Conservation (phyloP, 176 grass and related monocot genomes). For the Thalia dealbata region DNA sequence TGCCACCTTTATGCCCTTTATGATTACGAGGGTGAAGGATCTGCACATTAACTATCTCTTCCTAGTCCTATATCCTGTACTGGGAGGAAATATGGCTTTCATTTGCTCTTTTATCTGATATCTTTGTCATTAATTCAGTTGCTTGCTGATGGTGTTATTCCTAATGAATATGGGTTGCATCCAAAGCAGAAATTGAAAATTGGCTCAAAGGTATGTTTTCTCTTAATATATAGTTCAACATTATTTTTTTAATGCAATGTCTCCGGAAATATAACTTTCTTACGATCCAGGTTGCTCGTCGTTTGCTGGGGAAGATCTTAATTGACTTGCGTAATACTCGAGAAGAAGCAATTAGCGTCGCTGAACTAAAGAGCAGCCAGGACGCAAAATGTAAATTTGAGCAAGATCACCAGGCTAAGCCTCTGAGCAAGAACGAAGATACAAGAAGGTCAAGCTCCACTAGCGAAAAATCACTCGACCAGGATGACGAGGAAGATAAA, state of each 20-base stretch:
- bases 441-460: slow-evolving; percentile 33
- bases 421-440: slow-evolving; percentile 37
- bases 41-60: no score
- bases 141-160: slow-evolving; percentile 94
- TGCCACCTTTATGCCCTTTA: no score
- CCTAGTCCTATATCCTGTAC: no score
- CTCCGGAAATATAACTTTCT: slow-evolving; percentile 6
- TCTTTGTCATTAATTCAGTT: no score
- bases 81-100: no score
- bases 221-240: slow-evolving; percentile 6
- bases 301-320: slow-evolving; percentile 85
- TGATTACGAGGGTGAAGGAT: no score
- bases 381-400: slow-evolving; percentile 29
- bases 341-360: slow-evolving; percentile 58
- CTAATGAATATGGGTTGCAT: slow-evolving; percentile 91
- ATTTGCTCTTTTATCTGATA: no score
- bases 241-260: slow-evolving; percentile 6
- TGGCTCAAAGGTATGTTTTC: slow-evolving; percentile 78
- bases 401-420: slow-evolving; percentile 26
- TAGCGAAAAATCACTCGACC: slow-evolving; percentile 41
- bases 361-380: slow-evolving; percentile 40
- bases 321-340: slow-evolving; percentile 87
- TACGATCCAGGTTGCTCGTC: slow-evolving; percentile 61
- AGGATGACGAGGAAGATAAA: slow-evolving; percentile 63
- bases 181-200: slow-evolving; percentile 88